Base-by-base conservation (phyloP, 352 stramenopile species). In the Phytophthora hybrid region DNA sequence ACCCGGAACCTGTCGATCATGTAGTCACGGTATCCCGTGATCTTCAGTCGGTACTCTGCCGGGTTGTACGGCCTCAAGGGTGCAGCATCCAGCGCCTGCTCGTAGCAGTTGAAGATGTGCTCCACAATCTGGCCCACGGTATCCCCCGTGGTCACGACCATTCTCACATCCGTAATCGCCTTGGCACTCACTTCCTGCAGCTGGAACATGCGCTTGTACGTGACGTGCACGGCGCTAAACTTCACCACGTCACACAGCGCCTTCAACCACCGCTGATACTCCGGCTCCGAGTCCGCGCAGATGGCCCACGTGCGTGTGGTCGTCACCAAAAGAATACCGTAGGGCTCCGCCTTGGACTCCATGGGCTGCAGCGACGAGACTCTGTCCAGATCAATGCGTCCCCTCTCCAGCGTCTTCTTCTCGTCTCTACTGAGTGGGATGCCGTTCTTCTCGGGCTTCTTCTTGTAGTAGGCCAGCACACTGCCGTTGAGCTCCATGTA, bases 61-160 rank as follows among this genome's bases (percentile, higher is more conserved):
- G 86, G 86, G 31, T 93, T 82, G 73, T 95, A 95, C 21, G 88
- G 82, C 19, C 77, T 76, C 69, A 95, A 56, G 34, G 86, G 86
- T 0, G 87, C 86, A 1, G 88, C 86, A 67, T 93, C 86, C 5
- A 93, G 69, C 10, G 79, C 81, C 63, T 91, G 82, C 44, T 91
- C 90, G 81, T 95, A 95, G 73, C 85, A 95, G 66, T 93, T 92
- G 62, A 95, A 95, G 41, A 93, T 89, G 49, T 92, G 85, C 77
- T 93, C 88, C 57, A 95, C 88, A 53, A 93, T 92, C 76, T 95
- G 85, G 5, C 82, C 85, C n/a, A 95, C 88, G 1, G 88, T 95
- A 65, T 95, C 87, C 16, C 84, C 82, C 0, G 87, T 91, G 5
- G 84, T 80, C 9, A 93, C 88, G 8, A 91, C 85, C 86, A 95